Percentiles rank a stretch among this genome's conserved stretches.
phyloP scores from a whole-genome alignment of 225 moss, liverwort and hornwort genomes.

The Ulota crispa region DNA sequence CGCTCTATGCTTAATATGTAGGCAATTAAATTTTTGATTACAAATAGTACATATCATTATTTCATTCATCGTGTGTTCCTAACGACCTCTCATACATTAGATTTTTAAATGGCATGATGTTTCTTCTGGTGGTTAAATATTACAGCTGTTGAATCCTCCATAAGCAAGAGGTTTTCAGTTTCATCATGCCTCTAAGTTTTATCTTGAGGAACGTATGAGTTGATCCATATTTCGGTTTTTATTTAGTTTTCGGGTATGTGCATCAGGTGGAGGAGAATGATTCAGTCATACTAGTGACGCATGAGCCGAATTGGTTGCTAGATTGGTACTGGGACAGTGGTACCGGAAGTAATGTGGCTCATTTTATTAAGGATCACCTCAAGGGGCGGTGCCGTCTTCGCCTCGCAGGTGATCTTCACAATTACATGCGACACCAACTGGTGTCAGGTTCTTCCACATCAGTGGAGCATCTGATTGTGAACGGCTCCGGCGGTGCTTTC shows the following conservation, averaged over 20 bases:
- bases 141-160: not conserved
- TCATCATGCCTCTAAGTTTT: not conserved
- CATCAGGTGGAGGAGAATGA: slow-evolving; percentile 74
- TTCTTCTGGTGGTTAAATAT: not conserved
- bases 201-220: not conserved
- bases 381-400: slow-evolving; percentile 95
- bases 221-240: slow-evolving; percentile 7
- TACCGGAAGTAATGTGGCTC: slow-evolving; percentile 88
- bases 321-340: slow-evolving; percentile 97
- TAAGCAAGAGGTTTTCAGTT: not conserved
- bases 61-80: not conserved
- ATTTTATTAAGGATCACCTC: slow-evolving; percentile 86
- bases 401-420: slow-evolving; percentile 93
- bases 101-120: not conserved
- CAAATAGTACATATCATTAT: not conserved
- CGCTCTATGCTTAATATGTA: not conserved
- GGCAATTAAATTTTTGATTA: not conserved
- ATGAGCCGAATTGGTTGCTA: slow-evolving; percentile 99
- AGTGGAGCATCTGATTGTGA: slow-evolving; percentile 92
- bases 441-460: slow-evolving; percentile 56
- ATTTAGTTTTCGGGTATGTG: slow-evolving; percentile 8
- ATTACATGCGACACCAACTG: slow-evolving; percentile 94
- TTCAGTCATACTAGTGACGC: slow-evolving; percentile 87
- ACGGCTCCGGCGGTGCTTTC: slow-evolving; percentile 97
- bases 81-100: not conserved